phyloP scores from a whole-genome alignment of 495 filamentous ascomycete genomes.

The Physcia stellaris region DNA sequence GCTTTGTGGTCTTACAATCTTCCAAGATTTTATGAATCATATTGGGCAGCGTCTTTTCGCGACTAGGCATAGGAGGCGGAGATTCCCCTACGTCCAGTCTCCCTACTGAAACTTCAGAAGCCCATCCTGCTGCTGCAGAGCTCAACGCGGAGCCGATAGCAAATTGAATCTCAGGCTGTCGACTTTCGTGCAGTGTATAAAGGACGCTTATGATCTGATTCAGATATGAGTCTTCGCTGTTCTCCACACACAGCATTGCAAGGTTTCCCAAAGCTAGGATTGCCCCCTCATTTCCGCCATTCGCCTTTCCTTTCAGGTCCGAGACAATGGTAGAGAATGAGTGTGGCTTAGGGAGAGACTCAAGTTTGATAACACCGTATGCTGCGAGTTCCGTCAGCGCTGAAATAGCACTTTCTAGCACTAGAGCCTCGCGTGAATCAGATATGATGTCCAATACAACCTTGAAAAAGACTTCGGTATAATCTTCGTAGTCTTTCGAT shows the following conservation, averaged over 20 bases:
- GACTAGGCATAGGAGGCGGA: constrained; percentile 25
- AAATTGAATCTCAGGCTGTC: constrained; percentile 76
- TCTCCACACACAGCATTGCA: constrained; percentile 38
- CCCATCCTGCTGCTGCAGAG: constrained; percentile 66
- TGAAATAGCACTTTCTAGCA: constrained; percentile 46
- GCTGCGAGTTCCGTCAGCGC: constrained; percentile 66
- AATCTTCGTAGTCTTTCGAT: constrained; percentile 21
- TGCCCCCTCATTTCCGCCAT: constrained; percentile 66
- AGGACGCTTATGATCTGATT: constrained; percentile 43
- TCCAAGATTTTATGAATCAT: constrained; percentile 54
- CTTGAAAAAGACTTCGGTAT: constrained; percentile 21
- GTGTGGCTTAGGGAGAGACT: constrained; percentile 23
- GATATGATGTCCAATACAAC: constrained; percentile 33
- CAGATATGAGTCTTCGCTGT: constrained; percentile 17
- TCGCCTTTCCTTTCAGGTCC: constrained; percentile 50
- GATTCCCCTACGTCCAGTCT: constrained; percentile 47
- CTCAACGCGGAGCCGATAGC: constrained; percentile 75
- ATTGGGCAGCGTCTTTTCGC: constrained; percentile 33
- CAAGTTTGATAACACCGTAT: constrained; percentile 39
- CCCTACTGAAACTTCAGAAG: constrained; percentile 45
- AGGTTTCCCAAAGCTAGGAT: constrained; percentile 62
- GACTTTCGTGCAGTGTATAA: constrained; percentile 65
- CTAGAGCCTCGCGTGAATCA: constrained; percentile 36
- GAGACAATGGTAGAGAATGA: constrained; percentile 36
- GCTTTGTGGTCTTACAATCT: constrained; percentile 71